These are phyloP conservation scores for Fragaria nilgerrensis DNA, from an alignment of 306 rosid species.

Conservation along the genomic window DNA sequence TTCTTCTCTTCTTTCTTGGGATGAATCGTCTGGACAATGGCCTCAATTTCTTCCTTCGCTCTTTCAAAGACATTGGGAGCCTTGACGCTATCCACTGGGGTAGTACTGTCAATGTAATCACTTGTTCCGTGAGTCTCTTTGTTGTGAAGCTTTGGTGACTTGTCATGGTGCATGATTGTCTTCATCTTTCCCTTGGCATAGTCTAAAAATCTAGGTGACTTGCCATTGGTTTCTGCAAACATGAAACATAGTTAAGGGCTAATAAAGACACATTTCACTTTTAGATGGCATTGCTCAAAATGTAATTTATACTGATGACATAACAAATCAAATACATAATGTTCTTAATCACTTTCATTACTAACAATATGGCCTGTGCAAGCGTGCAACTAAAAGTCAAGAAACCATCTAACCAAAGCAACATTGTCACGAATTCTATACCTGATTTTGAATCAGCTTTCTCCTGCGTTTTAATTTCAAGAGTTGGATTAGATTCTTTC, in stretches of 20 bases:
- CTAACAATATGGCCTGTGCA: neutral
- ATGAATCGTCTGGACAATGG: conserved; percentile 52
- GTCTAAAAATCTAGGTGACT: conserved; percentile 29
- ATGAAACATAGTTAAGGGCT: conserved; percentile 17
- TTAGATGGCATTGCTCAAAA: conserved; percentile 3
- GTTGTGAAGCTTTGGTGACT: conserved; percentile 45
- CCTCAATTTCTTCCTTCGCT: conserved; percentile 77
- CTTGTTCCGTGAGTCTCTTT: conserved; percentile 64
- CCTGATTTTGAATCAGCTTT: conserved; percentile 42
- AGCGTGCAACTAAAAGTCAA: neutral
- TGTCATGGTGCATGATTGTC: conserved; percentile 41
- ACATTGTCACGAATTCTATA: conserved; percentile 20
- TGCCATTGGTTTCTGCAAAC: conserved; percentile 41
- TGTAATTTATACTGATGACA: neutral
- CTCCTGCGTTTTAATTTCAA: conserved; percentile 33
- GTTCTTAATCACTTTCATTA: neutral
- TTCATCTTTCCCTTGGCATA: conserved; percentile 52
- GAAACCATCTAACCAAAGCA: conserved; percentile 9
- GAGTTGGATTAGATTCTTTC: conserved; percentile 36
- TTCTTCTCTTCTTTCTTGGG: conserved; percentile 42
- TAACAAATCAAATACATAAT: neutral
- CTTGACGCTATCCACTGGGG: conserved; percentile 52
- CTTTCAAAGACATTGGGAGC: conserved; percentile 60
- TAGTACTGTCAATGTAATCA: conserved; percentile 55
- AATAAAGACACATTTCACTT: neutral